A percentile compares a stretch with the other conserved stretches of the same genome.
Evolutionary conservation across 1,284 basidiomycete genomes (phyloP).

Genomic region (Ustilago hordei): DNA sequence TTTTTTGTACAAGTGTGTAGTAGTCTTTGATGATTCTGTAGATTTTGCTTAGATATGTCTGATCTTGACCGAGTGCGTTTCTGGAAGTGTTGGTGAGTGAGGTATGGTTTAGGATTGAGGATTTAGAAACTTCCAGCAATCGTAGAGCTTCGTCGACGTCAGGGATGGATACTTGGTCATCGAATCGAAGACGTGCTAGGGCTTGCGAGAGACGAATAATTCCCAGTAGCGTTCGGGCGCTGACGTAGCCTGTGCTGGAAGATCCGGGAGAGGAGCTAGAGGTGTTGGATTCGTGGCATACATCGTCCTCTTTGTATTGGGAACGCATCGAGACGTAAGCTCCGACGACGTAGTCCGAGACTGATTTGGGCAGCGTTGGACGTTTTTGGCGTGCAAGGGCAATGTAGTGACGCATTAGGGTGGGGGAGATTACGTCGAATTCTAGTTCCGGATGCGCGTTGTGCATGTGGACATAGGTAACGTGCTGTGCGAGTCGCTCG

Average conservation of each 20-base stretch:
- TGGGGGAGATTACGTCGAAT: constrained; percentile 80
- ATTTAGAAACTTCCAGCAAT: constrained; percentile 95
- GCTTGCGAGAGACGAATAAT: constrained; percentile 95
- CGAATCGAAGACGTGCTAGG: constrained; percentile 88
- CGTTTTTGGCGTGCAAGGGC: constrained; percentile 89
- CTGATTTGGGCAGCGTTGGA: constrained; percentile 84
- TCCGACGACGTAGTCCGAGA: constrained; percentile 93
- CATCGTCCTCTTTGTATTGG: constrained; percentile 88
- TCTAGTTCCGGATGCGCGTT: constrained; percentile 84
- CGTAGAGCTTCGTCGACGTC: constrained; percentile 98
- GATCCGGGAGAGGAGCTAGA: not conserved
- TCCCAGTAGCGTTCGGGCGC: constrained; percentile 94
- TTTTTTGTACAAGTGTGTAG: not conserved
- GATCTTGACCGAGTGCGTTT: constrained; percentile 42
- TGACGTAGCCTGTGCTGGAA: constrained; percentile 77
- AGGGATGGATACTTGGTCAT: constrained; percentile 80
- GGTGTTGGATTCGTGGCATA: constrained; percentile 83
- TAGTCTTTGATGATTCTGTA: constrained; percentile 67
- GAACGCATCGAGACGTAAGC: constrained; percentile 95
- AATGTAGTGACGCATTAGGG: constrained; percentile 95
- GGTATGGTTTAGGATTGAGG: constrained; percentile 74
- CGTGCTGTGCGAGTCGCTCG: constrained; percentile 94
- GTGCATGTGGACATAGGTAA: constrained; percentile 98
- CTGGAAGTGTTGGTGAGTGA: constrained; percentile 10
- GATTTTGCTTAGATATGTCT: constrained; percentile 61